Percentiles rank a stretch among this genome's conserved stretches.
Evolutionary conservation across 1,284 basidiomycete species (phyloP).

Genomic region (Ceratobasidium sp.): DNA sequence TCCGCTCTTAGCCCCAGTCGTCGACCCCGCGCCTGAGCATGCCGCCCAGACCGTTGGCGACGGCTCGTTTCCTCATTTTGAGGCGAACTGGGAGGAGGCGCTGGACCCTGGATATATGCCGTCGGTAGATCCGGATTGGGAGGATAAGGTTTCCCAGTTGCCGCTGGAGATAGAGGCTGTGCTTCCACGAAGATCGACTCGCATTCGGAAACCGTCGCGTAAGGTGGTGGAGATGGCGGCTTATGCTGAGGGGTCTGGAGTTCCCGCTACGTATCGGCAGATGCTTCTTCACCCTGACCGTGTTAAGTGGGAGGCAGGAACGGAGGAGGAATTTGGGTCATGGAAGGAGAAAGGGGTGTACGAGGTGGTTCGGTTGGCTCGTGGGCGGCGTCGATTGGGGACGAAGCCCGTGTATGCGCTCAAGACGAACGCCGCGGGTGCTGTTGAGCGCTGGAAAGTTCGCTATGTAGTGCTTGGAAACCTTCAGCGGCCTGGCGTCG

Average conservation of each 20-base stretch:
- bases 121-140: not conserved
- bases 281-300: slow-evolving; percentile 32
- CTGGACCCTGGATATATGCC: no score
- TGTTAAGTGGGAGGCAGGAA: slow-evolving; percentile 38
- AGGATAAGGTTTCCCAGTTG: not conserved
- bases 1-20: no score
- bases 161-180: not conserved
- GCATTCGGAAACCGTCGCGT: no score
- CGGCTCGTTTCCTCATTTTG: no score
- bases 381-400: slow-evolving; percentile 49
- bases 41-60: no score
- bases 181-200: not conserved
- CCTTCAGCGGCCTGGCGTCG: slow-evolving; percentile 56
- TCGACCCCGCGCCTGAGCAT: no score
- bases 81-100: no score
- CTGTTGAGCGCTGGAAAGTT: slow-evolving; percentile 54
- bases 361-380: slow-evolving; percentile 48
- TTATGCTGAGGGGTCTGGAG: not conserved
- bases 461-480: slow-evolving; percentile 59
- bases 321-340: slow-evolving; percentile 51
- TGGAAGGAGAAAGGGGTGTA: slow-evolving; percentile 50
- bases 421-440: slow-evolving; percentile 55
- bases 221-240: not conserved
- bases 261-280: not conserved
- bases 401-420: slow-evolving; percentile 53